Percentiles rank a stretch among this genome's conserved stretches.
Evolutionary conservation across 2,329 filamentous ascomycete species (phyloP).

Genomic region (Calonectria hongkongensis): DNA sequence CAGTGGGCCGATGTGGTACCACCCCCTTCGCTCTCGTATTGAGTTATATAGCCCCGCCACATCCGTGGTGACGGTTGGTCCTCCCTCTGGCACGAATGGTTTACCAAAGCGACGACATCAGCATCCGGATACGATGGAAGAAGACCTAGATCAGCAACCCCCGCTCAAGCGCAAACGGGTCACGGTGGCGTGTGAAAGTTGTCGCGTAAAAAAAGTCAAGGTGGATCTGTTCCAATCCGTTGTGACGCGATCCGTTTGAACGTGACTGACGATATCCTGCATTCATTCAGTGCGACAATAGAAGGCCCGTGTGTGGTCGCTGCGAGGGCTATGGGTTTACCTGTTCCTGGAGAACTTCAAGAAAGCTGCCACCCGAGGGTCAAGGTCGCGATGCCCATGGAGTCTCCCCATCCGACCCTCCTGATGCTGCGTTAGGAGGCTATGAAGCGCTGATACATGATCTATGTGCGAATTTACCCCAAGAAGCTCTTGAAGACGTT

Average conservation of each 20-base stretch:
- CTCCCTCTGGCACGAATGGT: not conserved
- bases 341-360: not conserved
- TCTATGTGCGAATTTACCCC: not conserved
- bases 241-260: not conserved
- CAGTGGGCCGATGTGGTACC: not conserved
- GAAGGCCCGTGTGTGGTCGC: conserved; percentile 7
- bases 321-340: conserved; percentile 6
- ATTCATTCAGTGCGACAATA: conserved; percentile 18
- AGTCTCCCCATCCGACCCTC: not conserved
- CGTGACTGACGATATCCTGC: conserved; percentile 1
- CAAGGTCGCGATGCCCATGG: not conserved
- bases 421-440: not conserved
- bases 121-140: conserved; percentile 13
- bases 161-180: conserved; percentile 15
- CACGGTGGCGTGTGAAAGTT: conserved; percentile 2
- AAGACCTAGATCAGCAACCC: conserved; percentile 2
- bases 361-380: not conserved
- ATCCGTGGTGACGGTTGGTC: not conserved
- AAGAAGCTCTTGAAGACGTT: not conserved
- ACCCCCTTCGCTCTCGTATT: not conserved
- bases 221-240: not conserved
- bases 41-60: conserved; percentile 9
- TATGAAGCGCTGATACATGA: conserved; percentile 4
- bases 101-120: not conserved
- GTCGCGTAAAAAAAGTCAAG: conserved; percentile 15